phyloP scores from a whole-genome alignment of 2,329 filamentous ascomycete genomes.

The Fusarium secorum region DNA sequence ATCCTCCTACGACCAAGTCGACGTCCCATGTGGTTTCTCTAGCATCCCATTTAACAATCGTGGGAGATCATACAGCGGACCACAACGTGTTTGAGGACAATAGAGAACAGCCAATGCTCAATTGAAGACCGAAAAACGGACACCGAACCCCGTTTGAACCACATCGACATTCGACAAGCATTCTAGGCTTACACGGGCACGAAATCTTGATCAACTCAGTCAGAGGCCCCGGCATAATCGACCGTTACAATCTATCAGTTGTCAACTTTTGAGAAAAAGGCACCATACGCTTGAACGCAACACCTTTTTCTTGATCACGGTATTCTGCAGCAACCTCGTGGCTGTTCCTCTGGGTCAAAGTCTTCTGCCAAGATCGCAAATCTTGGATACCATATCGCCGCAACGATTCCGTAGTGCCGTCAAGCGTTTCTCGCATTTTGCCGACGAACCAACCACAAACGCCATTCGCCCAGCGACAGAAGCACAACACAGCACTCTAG shows the following conservation, averaged over 20 bases:
- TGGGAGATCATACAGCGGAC: slow-evolving; percentile 5
- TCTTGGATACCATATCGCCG: slow-evolving; percentile 19
- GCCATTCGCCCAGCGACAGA: slow-evolving; percentile 18
- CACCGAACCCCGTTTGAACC: slow-evolving; percentile 11
- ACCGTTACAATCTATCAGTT: slow-evolving; percentile 17
- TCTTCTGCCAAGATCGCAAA: slow-evolving; percentile 16
- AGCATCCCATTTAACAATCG: slow-evolving; percentile 3
- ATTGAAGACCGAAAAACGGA: slow-evolving; percentile 16
- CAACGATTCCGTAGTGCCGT: slow-evolving; percentile 34
- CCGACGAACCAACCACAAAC: slow-evolving; percentile 34
- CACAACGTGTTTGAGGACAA: background rate
- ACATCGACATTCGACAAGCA: slow-evolving; percentile 20
- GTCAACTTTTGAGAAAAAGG: background rate
- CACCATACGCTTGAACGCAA: slow-evolving; percentile 12
- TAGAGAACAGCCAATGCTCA: background rate
- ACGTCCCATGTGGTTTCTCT: slow-evolving; percentile 20
- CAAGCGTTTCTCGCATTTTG: slow-evolving; percentile 19
- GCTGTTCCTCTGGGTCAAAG: slow-evolving; percentile 9
- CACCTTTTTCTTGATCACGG: slow-evolving; percentile 21
- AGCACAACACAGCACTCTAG: slow-evolving; percentile 15
- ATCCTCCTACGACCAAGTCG: slow-evolving; percentile 28
- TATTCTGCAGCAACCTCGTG: slow-evolving; percentile 18
- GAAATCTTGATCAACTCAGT: slow-evolving; percentile 27
- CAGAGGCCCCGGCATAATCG: slow-evolving; percentile 3
- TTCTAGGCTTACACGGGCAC: slow-evolving; percentile 29